Base-by-base conservation (phyloP, 768 basidiomycete genomes). In the Boletellus sp. region DNA sequence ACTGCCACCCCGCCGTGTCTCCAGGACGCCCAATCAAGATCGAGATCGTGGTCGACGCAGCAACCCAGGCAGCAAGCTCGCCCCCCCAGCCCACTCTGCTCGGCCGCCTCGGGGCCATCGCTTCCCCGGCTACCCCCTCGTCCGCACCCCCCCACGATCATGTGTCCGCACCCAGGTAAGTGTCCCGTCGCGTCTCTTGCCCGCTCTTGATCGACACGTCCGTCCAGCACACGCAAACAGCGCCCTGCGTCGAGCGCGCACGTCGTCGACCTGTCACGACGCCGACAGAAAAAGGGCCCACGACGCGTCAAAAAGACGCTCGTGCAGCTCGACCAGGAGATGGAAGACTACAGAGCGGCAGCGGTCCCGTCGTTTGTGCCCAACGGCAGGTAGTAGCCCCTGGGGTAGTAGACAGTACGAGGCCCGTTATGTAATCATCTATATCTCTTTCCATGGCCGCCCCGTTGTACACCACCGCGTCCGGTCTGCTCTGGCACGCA, bases 381-480 rank as follows among this genome's bases (percentile, higher is more conserved):
- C 23, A 57, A 59, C 28, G 53, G 55, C 45, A 55, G 50, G 55
- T 57, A 42, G 55, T 57, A 42, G 47, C n/a, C 28, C 28, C 11
- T 7, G 28, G 28, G 7, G n/a, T n/a, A 28, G 28, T 28, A 28
- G 28, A 28, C 28, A 28, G 26, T 28, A 8, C 26, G 11, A 3
- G n/a, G 17, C 17, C 6, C 22, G 45, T 60, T 60, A 60, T 53
- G 55, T 64, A 64, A 64, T 63, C 45, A 17, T 28, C 4, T 13
- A 19, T 32, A 28, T 36, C 33, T 38, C 36, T 44, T 12, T 23
- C 35, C 23, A 41, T 95, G 94, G 91, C 87, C 15, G 94, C 94
- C n/a, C 94, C 94, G 3, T 72, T 98, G 40, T 98, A 96, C 68
- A 93, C 90, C 7, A 98, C 94, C 10, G 92, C 80, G 38, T 90